A percentile compares a stretch with the other conserved stretches of the same genome.
Evolutionary conservation across 192 early-diverging fungal species (phyloP).

Genomic region (Backusella mclennaniae): DNA sequence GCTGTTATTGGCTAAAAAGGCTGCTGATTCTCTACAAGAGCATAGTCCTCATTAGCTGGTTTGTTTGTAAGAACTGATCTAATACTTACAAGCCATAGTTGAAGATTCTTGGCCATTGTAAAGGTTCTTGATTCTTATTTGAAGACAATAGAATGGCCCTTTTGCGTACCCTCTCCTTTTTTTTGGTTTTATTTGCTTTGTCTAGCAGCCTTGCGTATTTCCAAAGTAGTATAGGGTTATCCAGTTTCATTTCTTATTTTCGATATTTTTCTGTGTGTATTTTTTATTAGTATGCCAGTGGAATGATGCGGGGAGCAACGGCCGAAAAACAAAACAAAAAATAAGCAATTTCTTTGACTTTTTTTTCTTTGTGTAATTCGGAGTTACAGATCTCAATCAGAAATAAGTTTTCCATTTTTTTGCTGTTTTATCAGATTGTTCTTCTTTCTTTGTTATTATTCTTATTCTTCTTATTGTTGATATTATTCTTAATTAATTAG

Average conservation of each 20-base stretch:
- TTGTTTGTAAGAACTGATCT: background rate
- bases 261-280: background rate
- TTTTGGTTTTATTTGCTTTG: background rate
- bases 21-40: background rate
- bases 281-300: background rate
- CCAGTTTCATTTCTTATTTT: background rate
- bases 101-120: background rate
- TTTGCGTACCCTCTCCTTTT: background rate
- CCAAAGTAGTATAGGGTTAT: background rate
- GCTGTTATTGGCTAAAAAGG: background rate
- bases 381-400: background rate
- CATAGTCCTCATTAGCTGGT: too few relatives aligned
- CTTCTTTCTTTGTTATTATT: background rate
- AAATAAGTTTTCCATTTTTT: background rate
- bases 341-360: background rate
- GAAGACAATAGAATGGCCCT: background rate
- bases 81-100: background rate
- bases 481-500: background rate
- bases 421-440: background rate
- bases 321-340: conserved; percentile 6
- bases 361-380: background rate
- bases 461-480: background rate
- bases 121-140: background rate
- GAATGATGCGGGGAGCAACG: background rate
- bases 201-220: background rate